Conservation (phyloP, 2,329 filamentous ascomycete genomes). For the Ophiobolus disseminans region DNA sequence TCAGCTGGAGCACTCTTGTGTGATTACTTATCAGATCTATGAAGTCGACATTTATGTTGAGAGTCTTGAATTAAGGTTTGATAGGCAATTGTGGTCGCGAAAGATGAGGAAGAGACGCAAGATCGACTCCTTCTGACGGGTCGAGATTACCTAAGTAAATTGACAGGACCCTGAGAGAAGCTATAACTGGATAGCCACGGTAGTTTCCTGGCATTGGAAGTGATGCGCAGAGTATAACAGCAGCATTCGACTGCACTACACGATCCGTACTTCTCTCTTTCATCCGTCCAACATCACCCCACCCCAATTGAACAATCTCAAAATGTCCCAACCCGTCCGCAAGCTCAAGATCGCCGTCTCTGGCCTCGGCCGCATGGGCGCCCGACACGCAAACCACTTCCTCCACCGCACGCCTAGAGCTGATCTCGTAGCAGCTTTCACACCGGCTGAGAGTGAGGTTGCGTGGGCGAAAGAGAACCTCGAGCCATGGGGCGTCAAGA, state of each 20-base stretch:
- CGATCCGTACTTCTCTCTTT: not conserved
- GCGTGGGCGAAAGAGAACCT: slow-evolving; percentile 60
- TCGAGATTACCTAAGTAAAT: slow-evolving; percentile 4
- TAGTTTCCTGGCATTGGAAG: slow-evolving; percentile 7
- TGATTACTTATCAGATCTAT: no score
- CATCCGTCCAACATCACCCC: slow-evolving; percentile 1
- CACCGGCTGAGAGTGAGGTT: slow-evolving; percentile 51
- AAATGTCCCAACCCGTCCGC: slow-evolving; percentile 44
- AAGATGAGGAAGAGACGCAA: no score
- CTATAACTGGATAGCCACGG: slow-evolving; percentile 33
- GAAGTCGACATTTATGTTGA: no score
- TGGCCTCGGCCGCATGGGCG: slow-evolving; percentile 60
- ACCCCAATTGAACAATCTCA: slow-evolving; percentile 10
- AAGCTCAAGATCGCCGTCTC: slow-evolving; percentile 55
- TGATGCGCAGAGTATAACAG: slow-evolving; percentile 3
- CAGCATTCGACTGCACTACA: not conserved
- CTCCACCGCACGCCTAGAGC: slow-evolving; percentile 55
- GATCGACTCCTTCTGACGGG: slow-evolving; percentile 3
- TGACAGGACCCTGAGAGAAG: slow-evolving; percentile 25
- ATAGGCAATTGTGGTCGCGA: no score
- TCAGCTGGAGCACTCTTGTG: no score
- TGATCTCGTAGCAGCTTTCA: slow-evolving; percentile 57
- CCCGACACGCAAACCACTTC: slow-evolving; percentile 57
- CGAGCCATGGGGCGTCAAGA: slow-evolving; percentile 58
- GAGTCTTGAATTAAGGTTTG: no score